A percentile compares a stretch with the other conserved stretches of the same genome.
These are phyloP conservation scores for Solanum corneliomulleri DNA, from an alignment of 257 asterid genomes.

Conservation along the genomic window DNA sequence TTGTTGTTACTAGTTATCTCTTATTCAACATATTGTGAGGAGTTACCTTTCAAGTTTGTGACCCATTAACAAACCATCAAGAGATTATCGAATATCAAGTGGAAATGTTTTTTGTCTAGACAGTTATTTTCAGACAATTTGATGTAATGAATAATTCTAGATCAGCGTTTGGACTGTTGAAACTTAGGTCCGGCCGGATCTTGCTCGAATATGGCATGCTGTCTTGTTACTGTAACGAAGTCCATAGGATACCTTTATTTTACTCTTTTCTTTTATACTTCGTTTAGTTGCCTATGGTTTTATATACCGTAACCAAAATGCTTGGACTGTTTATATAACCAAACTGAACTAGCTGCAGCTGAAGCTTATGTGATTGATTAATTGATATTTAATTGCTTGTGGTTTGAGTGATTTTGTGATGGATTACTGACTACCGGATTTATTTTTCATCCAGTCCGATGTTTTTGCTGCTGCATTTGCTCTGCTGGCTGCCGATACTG, in stretches of 20 bases:
- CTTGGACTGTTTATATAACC: background rate
- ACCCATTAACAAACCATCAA: background rate
- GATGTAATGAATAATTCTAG: background rate
- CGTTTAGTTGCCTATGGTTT: background rate
- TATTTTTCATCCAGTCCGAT: slow-evolving; percentile 54
- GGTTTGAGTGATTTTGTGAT: background rate
- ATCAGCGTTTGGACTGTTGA: background rate
- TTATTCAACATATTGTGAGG: background rate
- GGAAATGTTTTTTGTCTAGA: background rate
- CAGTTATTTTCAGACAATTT: background rate
- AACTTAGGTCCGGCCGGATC: background rate
- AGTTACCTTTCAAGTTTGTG: background rate
- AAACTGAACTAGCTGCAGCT: background rate
- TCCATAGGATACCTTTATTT: background rate
- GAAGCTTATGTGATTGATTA: background rate
- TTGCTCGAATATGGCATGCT: background rate
- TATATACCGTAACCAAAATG: background rate
- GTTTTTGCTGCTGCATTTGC: slow-evolving; percentile 98
- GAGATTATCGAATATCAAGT: background rate
- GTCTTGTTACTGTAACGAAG: background rate
- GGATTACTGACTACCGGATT: background rate
- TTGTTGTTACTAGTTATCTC: background rate
- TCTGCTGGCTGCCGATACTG: slow-evolving; percentile 83
- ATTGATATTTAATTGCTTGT: background rate
- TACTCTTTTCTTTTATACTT: background rate